These are phyloP conservation scores for Didymella exigua DNA, from an alignment of 2,329 filamentous ascomycete species.

Conservation along the genomic window DNA sequence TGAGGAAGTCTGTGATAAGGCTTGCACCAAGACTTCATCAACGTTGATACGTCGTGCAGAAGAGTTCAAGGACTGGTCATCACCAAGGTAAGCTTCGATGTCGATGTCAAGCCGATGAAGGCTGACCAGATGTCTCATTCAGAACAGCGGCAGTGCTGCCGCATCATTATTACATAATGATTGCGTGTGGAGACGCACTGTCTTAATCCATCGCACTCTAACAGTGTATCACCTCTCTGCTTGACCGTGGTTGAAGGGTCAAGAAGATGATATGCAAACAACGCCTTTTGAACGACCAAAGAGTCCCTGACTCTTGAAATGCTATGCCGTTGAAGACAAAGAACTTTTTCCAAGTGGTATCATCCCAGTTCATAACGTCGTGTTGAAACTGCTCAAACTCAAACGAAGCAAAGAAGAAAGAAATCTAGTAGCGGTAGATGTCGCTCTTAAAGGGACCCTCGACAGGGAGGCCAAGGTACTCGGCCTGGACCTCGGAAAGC, in stretches of 20 bases:
- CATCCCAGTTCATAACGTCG: slow-evolving; percentile 64
- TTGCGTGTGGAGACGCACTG: slow-evolving; percentile 27
- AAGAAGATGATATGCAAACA: slow-evolving; percentile 45
- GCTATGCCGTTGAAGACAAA: slow-evolving; percentile 67
- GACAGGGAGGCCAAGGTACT: slow-evolving; percentile 85
- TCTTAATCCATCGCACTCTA: slow-evolving; percentile 30
- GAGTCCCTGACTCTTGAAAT: slow-evolving; percentile 40
- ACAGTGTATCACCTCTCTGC: slow-evolving; percentile 40
- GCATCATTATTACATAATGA: slow-evolving; percentile 29
- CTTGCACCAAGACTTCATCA: slow-evolving; percentile 5
- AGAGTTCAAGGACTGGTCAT: background rate
- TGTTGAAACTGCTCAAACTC: slow-evolving; percentile 56
- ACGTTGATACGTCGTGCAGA: background rate
- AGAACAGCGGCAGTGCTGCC: slow-evolving; percentile 5
- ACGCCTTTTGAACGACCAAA: slow-evolving; percentile 46
- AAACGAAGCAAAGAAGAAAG: slow-evolving; percentile 28
- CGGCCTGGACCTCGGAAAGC: slow-evolving; percentile 84
- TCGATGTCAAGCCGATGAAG: slow-evolving; percentile 11
- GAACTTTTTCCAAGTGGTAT: slow-evolving; percentile 60
- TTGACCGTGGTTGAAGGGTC: slow-evolving; percentile 48
- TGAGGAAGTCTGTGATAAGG: slow-evolving; percentile 4
- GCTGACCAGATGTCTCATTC: slow-evolving; percentile 25
- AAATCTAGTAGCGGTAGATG: slow-evolving; percentile 66
- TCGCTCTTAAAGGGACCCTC: slow-evolving; percentile 97
- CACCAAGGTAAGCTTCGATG: background rate